Base-by-base conservation (phyloP, 179 eudicot genomes). In the Amaranthus tricolor region DNA sequence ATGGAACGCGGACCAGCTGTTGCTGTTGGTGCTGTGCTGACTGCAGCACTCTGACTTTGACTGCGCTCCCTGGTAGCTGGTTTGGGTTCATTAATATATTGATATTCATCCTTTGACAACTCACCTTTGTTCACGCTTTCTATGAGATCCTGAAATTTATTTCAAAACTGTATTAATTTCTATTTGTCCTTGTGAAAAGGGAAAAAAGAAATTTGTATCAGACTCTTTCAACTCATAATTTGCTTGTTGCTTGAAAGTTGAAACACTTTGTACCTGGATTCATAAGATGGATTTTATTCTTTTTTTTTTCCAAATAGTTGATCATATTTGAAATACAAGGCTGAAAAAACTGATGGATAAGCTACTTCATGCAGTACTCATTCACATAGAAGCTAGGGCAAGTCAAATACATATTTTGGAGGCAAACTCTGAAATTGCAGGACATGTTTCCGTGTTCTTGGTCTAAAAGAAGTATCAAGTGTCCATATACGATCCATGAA, bases 111-210 rank as follows among this genome's bases (percentile, higher is more conserved):
- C 84, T 85, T 90, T 45, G 95, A 79, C 76, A 95, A 64, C 51
- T 87, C 93, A 59, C 88, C 91, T 84, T 89, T 95, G 81, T 77
- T 79, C 71, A 95, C 84, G 69, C 87, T 78, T 79, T 90, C 99
- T 73, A 95, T 77, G 73, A 95, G 74, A 79, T 93, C 97, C 97
- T 92, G 86, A 77, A 78, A 60, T 60, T 44, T 9, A 24, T 10
- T 31, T 31, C 56, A 13, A 24, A 31, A 4, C 14, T 48, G 49
- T 4, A 9, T 54, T 8, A 19, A 21, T 16, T 13, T 11, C 13
- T 51, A 65, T 48, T 24, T 44, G 55, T 17, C 43, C 54, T 49
- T 50, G 50, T 62, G 24, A 7, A 53, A 47, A 65, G 16, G 6
- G 49, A 2, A 56, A 24, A 68, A 40, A 4, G 11, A 13, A 12